Conservation (phyloP, 108 stramenopile genomes). For the Aurantiochytrium sp. region DNA sequence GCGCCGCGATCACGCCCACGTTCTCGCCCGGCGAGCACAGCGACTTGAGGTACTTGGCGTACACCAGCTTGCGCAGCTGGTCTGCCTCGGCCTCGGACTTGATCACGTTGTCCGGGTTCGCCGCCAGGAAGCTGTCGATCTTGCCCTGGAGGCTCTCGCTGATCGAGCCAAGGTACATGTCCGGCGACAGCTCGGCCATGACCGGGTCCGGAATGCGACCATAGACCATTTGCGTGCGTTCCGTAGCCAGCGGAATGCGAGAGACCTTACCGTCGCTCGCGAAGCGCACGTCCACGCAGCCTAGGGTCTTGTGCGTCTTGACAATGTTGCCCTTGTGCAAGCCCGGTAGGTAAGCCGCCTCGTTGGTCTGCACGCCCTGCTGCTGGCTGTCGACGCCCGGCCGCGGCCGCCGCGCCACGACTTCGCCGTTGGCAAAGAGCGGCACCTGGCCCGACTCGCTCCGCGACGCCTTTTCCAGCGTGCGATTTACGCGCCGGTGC, state of each 20-base stretch:
- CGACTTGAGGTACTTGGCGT: conserved; percentile 82
- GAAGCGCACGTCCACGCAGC: neutral
- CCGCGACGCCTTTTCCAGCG: conserved; percentile 26
- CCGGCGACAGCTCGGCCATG: conserved; percentile 30
- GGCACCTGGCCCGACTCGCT: neutral
- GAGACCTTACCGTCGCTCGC: neutral
- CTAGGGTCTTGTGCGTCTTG: too few relatives aligned
- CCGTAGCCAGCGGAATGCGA: neutral
- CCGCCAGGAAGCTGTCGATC: neutral
- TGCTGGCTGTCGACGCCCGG: neutral
- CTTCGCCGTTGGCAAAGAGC: neutral
- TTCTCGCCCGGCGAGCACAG: conserved; percentile 95
- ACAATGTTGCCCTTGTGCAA: neutral
- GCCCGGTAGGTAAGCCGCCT: neutral
- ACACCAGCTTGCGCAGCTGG: conserved; percentile 60
- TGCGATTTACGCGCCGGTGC: neutral
- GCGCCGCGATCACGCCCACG: conserved; percentile 94
- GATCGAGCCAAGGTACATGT: neutral
- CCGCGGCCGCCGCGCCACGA: neutral
- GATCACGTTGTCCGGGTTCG: neutral
- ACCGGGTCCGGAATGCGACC: conserved; percentile 37
- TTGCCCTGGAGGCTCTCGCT: neutral
- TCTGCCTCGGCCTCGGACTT: neutral
- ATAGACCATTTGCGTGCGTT: neutral
- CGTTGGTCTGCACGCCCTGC: neutral